Base-by-base conservation (phyloP, 176 grass and related monocot species). In the Oryza meridionalis region DNA sequence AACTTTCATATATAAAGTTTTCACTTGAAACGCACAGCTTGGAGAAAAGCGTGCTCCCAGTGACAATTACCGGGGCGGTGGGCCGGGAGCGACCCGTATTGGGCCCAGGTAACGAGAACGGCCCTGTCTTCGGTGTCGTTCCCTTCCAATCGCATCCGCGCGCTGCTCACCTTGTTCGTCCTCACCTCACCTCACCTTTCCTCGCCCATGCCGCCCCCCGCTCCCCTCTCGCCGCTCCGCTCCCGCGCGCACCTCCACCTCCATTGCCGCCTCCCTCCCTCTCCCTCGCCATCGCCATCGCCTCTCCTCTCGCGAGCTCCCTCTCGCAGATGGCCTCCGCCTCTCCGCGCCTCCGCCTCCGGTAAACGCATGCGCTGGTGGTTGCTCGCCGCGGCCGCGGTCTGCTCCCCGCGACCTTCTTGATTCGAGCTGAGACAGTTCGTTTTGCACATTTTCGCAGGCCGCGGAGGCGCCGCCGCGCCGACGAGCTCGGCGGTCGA, bases 401-500 rank as follows among this genome's bases (percentile, higher is more conserved):
- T 3, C 47, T 43, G 12, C 47, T 43, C 16, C 6, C 16, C 16
- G 1, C 4, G 6, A 58, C 53, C 53, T 58, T 8, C 17, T 58
- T 51, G 51, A 29, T 77, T 71, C 42, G 67, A 51, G 66, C 79
- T 88, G 63, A 83, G 49, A 37, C 8, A 62, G 21, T 62, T 62
- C 17, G 3, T 72, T 21, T 21, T 69, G 33, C 4, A 24, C 70
- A 12, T 87, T 81, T 81, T 81, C 46, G 47, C 69, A 89, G 91
- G 84, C 5, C 33, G 33, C 75, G 55, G 85, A 17, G 19, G 32
- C 38, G 70, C 1, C 7, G 61, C 63, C 27, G 67, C 33, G 77
- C 61, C 25, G 69, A 13, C 70, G 75, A 72, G 43, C 82, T 83
- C 33, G 45, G 69, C 80, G 74, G 35, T 88, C 46, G 85, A 93